Base-by-base conservation (phyloP, 257 asterid species). In the Solanum pennellii region DNA sequence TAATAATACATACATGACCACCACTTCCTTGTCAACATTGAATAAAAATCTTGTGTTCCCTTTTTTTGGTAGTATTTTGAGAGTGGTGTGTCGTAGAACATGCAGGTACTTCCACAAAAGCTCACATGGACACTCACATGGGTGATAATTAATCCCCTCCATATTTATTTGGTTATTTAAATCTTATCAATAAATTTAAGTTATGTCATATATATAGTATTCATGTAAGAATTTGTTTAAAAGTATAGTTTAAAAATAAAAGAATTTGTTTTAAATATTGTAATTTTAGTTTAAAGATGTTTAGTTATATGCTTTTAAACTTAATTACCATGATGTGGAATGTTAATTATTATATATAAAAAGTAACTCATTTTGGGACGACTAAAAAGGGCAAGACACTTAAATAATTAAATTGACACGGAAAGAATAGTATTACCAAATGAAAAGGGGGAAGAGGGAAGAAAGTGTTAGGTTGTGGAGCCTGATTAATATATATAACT, bases 11-110 rank as follows among this genome's bases (percentile, higher is more conserved):
- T 86, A 88, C 82, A 79, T 88, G 91, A 42, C 12, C 47, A 49
- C 90, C 91, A 87, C 89, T 88, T 88, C 89, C 77, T 85, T 87
- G 87, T 76, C 31, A 86, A 86, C 44, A 86, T 86, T 52, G 10
- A 71, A 21, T 66, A 73, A 86, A 35, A 79, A 45, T 79, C 41
- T 9, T 9, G 65, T 27, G 84, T 77, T 44, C 65, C 84, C 44
- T 49, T 49, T 52, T 16, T 49, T 52, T 15, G 6, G 23, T 52
- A 16, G 62, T 52, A 52, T 6, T 16, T 52, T 8, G 62, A 52
- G 62, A 52, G 23, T 52, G 62, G 23, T 27, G 25, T 77, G 83
- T 76, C 9, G 60, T 76, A 76, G 21, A 45, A 27, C 65, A 45
- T 79, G 84, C 84, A 25, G 25, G 9, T 79, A 79, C 84, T 14